These are phyloP conservation scores for Fraxinus platypoda DNA, from an alignment of 305 asterid genomes.

Conservation along the genomic window DNA sequence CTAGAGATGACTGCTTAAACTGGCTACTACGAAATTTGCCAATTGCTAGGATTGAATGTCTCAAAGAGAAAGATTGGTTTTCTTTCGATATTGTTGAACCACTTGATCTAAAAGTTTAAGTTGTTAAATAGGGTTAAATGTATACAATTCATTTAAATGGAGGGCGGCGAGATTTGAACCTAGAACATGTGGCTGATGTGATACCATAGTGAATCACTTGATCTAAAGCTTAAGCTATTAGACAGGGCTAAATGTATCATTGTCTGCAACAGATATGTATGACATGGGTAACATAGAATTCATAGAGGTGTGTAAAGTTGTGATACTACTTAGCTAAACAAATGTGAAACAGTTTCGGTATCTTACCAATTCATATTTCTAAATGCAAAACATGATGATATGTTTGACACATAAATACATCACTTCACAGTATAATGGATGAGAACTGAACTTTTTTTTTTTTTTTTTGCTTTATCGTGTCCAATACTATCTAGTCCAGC, in stretches of 20 bases:
- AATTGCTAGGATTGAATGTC: background rate
- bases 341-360: background rate
- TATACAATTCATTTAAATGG: background rate
- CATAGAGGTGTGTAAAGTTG: background rate
- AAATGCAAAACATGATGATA: background rate
- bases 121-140: background rate
- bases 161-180: background rate
- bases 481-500: background rate
- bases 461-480: background rate
- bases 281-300: background rate
- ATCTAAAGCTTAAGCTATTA: background rate
- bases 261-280: background rate
- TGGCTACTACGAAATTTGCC: background rate
- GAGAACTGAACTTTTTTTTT: background rate
- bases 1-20: background rate
- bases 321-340: background rate
- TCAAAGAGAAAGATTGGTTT: background rate
- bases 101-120: background rate
- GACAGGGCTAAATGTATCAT: background rate
- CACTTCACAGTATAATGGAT: background rate
- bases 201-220: background rate
- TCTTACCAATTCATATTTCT: background rate
- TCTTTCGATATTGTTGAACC: background rate
- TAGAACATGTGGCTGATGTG: background rate
- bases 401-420: background rate